Percentiles rank a stretch among this genome's conserved stretches.
Evolutionary conservation across 345 rosid species (phyloP).

Genomic region (Eucalyptus regnans): DNA sequence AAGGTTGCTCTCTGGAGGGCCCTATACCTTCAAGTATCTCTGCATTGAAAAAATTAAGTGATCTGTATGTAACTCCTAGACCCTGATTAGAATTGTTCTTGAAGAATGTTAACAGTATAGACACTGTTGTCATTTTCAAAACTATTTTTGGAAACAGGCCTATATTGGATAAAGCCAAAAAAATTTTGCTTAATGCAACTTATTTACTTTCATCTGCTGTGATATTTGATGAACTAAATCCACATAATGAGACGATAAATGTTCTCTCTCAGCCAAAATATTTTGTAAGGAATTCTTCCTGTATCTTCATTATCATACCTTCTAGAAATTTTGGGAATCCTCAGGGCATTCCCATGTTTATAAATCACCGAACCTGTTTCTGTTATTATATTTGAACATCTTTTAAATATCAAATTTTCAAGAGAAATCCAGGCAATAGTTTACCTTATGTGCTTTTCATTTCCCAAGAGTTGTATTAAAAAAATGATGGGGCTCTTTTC

Average conservation of each 20-base stretch:
- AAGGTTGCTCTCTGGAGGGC: conserved; percentile 68
- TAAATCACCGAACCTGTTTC: background rate
- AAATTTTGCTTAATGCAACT: background rate
- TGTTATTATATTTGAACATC: background rate
- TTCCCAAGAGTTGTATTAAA: background rate
- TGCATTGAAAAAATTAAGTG: conserved; percentile 43
- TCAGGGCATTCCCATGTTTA: background rate
- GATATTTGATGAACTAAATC: background rate
- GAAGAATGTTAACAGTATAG: background rate
- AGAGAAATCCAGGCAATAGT: background rate
- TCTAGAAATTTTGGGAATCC: background rate
- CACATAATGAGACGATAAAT: background rate
- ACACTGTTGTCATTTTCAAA: background rate
- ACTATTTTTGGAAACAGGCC: background rate
- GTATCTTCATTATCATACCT: background rate
- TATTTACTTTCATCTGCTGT: background rate
- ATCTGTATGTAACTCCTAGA: conserved; percentile 41
- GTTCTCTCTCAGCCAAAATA: background rate
- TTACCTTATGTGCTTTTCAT: background rate
- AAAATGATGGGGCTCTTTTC: background rate
- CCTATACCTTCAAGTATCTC: conserved; percentile 72
- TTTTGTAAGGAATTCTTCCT: background rate
- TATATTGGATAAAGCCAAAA: background rate
- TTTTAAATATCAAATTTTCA: background rate
- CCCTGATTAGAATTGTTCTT: background rate